Base-by-base conservation (phyloP, 352 stramenopile genomes). In the Phytophthora cryptogea region DNA sequence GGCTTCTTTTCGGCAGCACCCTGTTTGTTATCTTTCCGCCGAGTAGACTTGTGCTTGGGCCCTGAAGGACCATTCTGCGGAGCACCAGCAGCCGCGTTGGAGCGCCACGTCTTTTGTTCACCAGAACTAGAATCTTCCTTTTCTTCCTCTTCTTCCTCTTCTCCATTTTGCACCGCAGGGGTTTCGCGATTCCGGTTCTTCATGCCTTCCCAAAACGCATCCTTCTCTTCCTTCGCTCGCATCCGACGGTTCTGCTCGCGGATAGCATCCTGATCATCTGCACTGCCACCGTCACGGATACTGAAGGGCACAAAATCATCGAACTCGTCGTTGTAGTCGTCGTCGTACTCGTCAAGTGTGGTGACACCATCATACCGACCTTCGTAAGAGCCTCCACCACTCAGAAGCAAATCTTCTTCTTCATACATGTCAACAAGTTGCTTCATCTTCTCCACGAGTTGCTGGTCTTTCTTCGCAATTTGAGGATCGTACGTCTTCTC, bases 251-350 rank as follows among this genome's bases (percentile, higher is more conserved):
- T 90, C 30, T 81, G 58, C 39, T 79, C 69, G 5, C 76, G 74
- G 48, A 90, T 78, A 4, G 66, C 66, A 16, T 88, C 80, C 43
- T 74, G 71, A 36, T 87, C 72, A 40, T 86, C 78, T 8, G 44
- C 45, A 36, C 59, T 78, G 0, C 74, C 74, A 11, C 66, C 56
- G 39, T 86, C 80, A 9, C 75, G 61, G 27, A 88, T 63, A 44
- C 76, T 68, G 40, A 89, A 87, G 16, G 78, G 78, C 42, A 86
- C 80, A 43, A 90, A 91, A 52, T 94, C 85, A 17, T 90, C 85
- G 45, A 90, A 88, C 56, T 94, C 86, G 54, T 94, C 86, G 54
- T 91, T 92, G 70, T 92, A 94, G 52, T 94, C 86, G 60, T 93
- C 86, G 50, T 94, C 76, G 48, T 88, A 90, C 60, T 90, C 80